phyloP scores from a whole-genome alignment of 2,329 filamentous ascomycete genomes.

The Alternaria brassicicola region DNA sequence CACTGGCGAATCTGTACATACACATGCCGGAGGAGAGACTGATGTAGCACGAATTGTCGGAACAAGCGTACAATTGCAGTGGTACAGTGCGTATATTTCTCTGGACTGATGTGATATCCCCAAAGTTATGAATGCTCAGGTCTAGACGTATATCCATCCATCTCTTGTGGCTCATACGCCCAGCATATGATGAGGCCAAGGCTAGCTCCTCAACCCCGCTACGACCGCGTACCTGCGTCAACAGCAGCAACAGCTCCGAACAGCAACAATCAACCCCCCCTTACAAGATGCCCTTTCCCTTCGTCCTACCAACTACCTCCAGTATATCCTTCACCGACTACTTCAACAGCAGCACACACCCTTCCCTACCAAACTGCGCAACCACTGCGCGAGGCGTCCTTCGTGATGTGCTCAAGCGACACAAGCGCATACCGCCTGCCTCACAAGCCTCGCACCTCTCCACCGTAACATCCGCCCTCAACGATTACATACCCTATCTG shows the following conservation, averaged over 20 bases:
- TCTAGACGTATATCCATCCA: not conserved
- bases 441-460: slow-evolving; percentile 74
- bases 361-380: slow-evolving; percentile 81
- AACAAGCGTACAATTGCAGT: slow-evolving; percentile 11
- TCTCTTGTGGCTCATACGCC: not conserved
- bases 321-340: slow-evolving; percentile 79
- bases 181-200: slow-evolving; percentile 30
- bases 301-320: slow-evolving; percentile 87
- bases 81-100: slow-evolving; percentile 2
- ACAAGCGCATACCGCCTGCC: slow-evolving; percentile 80
- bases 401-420: slow-evolving; percentile 81
- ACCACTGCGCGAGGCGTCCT: slow-evolving; percentile 85
- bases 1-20: slow-evolving; percentile 40
- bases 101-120: slow-evolving; percentile 4
- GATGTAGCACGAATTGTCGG: slow-evolving; percentile 8
- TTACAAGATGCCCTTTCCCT: slow-evolving; percentile 81
- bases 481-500: slow-evolving; percentile 83
- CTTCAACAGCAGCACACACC: slow-evolving; percentile 81
- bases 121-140: not conserved
- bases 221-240: slow-evolving; percentile 36
- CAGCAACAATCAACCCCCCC: slow-evolving; percentile 16
- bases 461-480: slow-evolving; percentile 70
- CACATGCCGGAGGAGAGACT: slow-evolving; percentile 27
- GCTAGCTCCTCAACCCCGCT: slow-evolving; percentile 27
- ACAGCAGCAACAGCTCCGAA: slow-evolving; percentile 18